These are phyloP conservation scores for Boletus rufocinnamomeus DNA, from an alignment of 768 basidiomycete species.

Conservation along the genomic window DNA sequence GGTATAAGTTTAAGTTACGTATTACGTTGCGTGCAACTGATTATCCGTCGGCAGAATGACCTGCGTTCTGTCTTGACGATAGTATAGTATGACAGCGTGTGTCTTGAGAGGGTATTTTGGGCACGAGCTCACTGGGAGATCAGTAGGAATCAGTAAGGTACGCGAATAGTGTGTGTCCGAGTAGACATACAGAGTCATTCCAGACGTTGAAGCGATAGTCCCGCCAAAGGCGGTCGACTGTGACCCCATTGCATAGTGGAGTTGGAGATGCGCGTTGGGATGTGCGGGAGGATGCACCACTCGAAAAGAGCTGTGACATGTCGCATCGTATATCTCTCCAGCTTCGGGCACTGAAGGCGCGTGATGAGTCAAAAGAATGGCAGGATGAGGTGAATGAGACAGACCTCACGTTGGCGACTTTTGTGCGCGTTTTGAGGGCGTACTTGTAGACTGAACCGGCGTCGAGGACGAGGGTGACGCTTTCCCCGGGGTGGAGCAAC, in stretches of 20 bases:
- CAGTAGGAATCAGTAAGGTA: conserved; percentile 11
- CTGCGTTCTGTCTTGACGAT: conserved; percentile 30
- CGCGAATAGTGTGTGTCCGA: neutral
- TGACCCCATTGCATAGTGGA: conserved; percentile 52
- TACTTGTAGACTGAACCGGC: conserved; percentile 71
- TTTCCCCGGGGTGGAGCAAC: conserved; percentile 61
- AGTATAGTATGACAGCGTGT: conserved; percentile 30
- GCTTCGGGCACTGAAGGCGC: conserved; percentile 52
- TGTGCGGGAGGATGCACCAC: conserved; percentile 34
- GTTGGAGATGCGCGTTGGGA: conserved; percentile 37
- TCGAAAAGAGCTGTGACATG: conserved; percentile 60
- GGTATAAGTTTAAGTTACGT: conserved; percentile 31
- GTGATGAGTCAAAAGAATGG: conserved; percentile 3
- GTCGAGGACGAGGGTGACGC: conserved; percentile 65
- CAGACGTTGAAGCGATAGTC: conserved; percentile 67
- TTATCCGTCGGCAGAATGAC: conserved; percentile 34
- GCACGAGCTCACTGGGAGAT: conserved; percentile 23
- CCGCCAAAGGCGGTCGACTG: conserved; percentile 66
- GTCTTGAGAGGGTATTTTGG: conserved; percentile 28
- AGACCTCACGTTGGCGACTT: conserved; percentile 71
- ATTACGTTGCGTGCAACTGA: conserved; percentile 32
- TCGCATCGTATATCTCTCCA: conserved; percentile 67
- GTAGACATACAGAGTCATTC: conserved; percentile 46
- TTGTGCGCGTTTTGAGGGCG: conserved; percentile 62
- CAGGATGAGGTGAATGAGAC: conserved; percentile 23